Conservation (phyloP, 1,284 basidiomycete species). For the Porphyrellus sp. region DNA sequence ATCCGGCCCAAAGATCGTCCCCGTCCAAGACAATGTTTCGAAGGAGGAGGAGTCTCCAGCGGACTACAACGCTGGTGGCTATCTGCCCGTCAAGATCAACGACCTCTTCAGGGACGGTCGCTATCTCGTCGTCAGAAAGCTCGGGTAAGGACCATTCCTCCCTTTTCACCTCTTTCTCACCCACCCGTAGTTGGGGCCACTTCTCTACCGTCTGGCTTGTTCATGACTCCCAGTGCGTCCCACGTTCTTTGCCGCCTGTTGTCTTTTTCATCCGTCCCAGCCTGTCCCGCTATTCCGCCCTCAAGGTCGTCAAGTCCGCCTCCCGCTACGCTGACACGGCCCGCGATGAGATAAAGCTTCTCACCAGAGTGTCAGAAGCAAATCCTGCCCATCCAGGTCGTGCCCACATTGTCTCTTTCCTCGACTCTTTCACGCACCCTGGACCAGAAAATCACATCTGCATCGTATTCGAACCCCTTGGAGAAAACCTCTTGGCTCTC, state of each 20-base stretch:
- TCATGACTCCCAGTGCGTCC: slow-evolving; percentile 63
- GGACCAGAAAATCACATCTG: slow-evolving; percentile 77
- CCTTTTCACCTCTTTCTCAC: slow-evolving; percentile 26
- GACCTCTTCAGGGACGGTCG: slow-evolving; percentile 79
- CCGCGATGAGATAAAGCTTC: slow-evolving; percentile 85
- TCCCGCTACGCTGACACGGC: slow-evolving; percentile 85
- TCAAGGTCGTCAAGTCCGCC: slow-evolving; percentile 92
- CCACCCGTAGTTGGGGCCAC: slow-evolving; percentile 73
- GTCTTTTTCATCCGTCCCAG: slow-evolving; percentile 34
- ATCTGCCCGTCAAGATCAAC: slow-evolving; percentile 72
- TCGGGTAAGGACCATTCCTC: slow-evolving; percentile 53
- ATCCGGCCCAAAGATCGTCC: slow-evolving; percentile 63
- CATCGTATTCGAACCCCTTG: slow-evolving; percentile 89
- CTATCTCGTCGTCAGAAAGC: slow-evolving; percentile 79
- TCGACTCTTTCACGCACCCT: slow-evolving; percentile 79
- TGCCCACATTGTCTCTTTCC: slow-evolving; percentile 75
- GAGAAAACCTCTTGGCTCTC: slow-evolving; percentile 82
- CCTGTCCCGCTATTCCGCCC: slow-evolving; percentile 72
- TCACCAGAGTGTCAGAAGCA: slow-evolving; percentile 72
- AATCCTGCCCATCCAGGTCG: slow-evolving; percentile 69
- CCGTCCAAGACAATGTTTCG: slow-evolving; percentile 56
- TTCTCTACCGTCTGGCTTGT: slow-evolving; percentile 87
- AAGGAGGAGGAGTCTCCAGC: slow-evolving; percentile 79
- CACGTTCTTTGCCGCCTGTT: slow-evolving; percentile 5
- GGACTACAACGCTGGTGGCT: slow-evolving; percentile 78